A percentile compares a stretch with the other conserved stretches of the same genome.
Conservation (phyloP, 192 early-diverging fungal genomes). For the Chytriomyces sp. region DNA sequence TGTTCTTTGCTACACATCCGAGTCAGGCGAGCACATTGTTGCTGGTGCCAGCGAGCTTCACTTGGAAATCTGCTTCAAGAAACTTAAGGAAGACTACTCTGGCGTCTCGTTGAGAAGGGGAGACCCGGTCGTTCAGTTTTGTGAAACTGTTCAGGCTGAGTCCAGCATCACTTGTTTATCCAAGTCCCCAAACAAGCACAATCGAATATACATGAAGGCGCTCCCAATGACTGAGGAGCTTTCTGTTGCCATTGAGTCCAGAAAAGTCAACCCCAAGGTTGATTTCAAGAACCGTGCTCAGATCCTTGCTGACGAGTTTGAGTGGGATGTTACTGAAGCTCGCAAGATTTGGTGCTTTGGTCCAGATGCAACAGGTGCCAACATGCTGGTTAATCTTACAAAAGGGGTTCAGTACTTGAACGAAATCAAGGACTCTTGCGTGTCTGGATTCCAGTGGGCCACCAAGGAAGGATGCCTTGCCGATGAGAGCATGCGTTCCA, state of each 20-base stretch:
- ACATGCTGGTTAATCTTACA: slow-evolving; percentile 89
- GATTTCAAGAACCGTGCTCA: slow-evolving; percentile 94
- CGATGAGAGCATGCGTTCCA: slow-evolving; percentile 94
- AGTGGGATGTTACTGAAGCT: slow-evolving; percentile 96
- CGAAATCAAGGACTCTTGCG: slow-evolving; percentile 99
- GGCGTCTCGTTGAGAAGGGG: slow-evolving; percentile 88
- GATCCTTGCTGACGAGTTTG: slow-evolving; percentile 84
- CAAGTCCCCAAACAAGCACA: slow-evolving; percentile 99
- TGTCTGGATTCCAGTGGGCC: slow-evolving; percentile 91
- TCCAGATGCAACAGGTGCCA: slow-evolving; percentile 85
- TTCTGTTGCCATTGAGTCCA: slow-evolving; percentile 78
- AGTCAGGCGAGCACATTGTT: slow-evolving; percentile 97
- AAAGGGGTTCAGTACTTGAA: slow-evolving; percentile 97
- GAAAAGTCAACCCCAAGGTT: slow-evolving; percentile 86
- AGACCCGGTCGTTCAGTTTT: slow-evolving; percentile 93
- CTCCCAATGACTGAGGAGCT: slow-evolving; percentile 83
- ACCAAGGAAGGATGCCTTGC: slow-evolving; percentile 87
- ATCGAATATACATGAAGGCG: slow-evolving; percentile 98
- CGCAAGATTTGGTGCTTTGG: slow-evolving; percentile 99
- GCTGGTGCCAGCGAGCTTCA: slow-evolving; percentile 99
- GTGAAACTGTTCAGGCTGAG: slow-evolving; percentile 89
- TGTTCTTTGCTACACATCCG: slow-evolving; percentile 85
- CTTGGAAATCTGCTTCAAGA: slow-evolving; percentile 98
- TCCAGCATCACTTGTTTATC: slow-evolving; percentile 81
- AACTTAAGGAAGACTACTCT: slow-evolving; percentile 98